These are phyloP conservation scores for Fusarium tricinctum DNA, from an alignment of 2,329 filamentous ascomycete species.

Conservation along the genomic window DNA sequence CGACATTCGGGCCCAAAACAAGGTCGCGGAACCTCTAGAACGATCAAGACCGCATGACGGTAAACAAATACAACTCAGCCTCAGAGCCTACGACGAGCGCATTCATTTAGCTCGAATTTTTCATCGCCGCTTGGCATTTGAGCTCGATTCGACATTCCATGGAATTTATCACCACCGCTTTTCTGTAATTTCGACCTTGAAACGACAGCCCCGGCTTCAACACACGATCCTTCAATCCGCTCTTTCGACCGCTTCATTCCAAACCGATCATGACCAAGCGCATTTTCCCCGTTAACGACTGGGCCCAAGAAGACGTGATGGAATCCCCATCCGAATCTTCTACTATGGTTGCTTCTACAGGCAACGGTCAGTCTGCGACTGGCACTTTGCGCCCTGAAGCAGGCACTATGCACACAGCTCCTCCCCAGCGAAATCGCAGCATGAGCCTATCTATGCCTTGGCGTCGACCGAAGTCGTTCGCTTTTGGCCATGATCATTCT, in stretches of 20 bases:
- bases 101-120: slow-evolving; percentile 9
- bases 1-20: slow-evolving; percentile 16
- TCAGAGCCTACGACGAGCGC: slow-evolving; percentile 6
- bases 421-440: slow-evolving; percentile 61
- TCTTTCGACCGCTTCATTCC: slow-evolving; percentile 1
- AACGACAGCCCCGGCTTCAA: slow-evolving; percentile 16
- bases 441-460: slow-evolving; percentile 66
- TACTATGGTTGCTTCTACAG: slow-evolving; percentile 21
- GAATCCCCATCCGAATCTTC: slow-evolving; percentile 40
- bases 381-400: slow-evolving; percentile 19
- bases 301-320: slow-evolving; percentile 61
- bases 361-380: slow-evolving; percentile 20
- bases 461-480: slow-evolving; percentile 62
- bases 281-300: slow-evolving; percentile 59
- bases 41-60: slow-evolving; percentile 14
- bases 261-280: slow-evolving; percentile 53
- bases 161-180: not conserved
- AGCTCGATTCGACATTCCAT: slow-evolving; percentile 19
- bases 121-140: not conserved
- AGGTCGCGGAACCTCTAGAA: slow-evolving; percentile 18
- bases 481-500: slow-evolving; percentile 55
- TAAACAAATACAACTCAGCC: slow-evolving; percentile 30
- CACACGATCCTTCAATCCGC: slow-evolving; percentile 9
- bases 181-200: slow-evolving; percentile 2
- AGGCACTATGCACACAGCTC: slow-evolving; percentile 14